phyloP scores from a whole-genome alignment of 495 filamentous ascomycete genomes.

The Penicillium chermesinum region DNA sequence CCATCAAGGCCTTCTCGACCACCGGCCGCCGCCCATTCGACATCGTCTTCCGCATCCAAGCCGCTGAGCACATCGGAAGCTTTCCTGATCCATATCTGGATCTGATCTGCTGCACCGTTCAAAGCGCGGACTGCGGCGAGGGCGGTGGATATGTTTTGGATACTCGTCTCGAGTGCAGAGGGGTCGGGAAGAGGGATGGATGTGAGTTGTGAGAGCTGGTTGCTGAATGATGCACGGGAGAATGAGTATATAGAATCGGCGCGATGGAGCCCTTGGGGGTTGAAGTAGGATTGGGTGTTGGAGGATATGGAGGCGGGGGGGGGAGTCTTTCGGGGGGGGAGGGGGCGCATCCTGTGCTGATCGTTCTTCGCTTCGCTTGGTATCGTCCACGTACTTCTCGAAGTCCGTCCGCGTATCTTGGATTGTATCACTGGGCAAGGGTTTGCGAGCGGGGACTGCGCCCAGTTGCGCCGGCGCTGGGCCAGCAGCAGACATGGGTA shows the following conservation, averaged over 20 bases:
- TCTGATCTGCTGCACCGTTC: conserved; percentile 79
- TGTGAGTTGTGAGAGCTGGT: conserved; percentile 82
- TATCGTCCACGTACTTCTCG: conserved; percentile 44
- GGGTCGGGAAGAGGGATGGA: conserved; percentile 81
- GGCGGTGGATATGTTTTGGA: conserved; percentile 76
- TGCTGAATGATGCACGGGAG: conserved; percentile 82
- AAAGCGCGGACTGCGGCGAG: conserved; percentile 71
- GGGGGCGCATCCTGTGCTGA: conserved; percentile 32
- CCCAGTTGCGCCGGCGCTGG: conserved; percentile 21
- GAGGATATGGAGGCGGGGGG: conserved; percentile 36
- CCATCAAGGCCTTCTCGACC: conserved; percentile 84
- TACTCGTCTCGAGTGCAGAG: conserved; percentile 69
- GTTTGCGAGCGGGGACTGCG: conserved; percentile 9
- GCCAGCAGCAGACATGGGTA: conserved; percentile 34
- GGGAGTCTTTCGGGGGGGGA: conserved; percentile 20
- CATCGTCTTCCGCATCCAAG: conserved; percentile 88
- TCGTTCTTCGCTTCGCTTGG: conserved; percentile 32
- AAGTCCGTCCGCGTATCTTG: conserved; percentile 35
- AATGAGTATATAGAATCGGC: conserved; percentile 82
- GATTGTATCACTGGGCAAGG: conserved; percentile 5
- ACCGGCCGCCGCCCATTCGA: conserved; percentile 93
- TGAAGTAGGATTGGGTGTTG: conserved; percentile 49
- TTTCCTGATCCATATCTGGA: conserved; percentile 85
- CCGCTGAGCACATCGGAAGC: conserved; percentile 80
- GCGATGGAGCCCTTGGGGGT: conserved; percentile 45